phyloP scores from a whole-genome alignment of 106 monocot genomes.

The Alisma plantagoaquatica region DNA sequence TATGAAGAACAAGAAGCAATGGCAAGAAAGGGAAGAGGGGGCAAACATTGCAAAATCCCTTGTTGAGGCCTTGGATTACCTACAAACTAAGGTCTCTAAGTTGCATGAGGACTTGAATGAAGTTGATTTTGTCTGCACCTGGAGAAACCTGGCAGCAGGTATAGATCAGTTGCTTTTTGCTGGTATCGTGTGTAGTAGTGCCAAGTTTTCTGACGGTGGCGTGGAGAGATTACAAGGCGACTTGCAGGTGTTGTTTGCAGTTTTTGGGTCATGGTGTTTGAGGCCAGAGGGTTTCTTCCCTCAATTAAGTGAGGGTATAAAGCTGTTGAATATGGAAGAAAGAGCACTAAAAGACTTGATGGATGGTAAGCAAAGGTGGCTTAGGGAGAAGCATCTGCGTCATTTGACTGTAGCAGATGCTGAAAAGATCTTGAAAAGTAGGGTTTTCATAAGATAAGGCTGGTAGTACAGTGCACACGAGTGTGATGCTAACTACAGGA shows the following conservation, averaged over 20 bases:
- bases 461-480: too few relatives aligned
- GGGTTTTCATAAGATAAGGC: slow-evolving; percentile 35
- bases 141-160: slow-evolving; percentile 66
- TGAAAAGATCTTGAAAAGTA: slow-evolving; percentile 61
- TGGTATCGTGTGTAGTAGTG: slow-evolving; percentile 34
- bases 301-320: slow-evolving; percentile 42
- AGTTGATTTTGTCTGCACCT: slow-evolving; percentile 52
- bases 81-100: slow-evolving; percentile 64
- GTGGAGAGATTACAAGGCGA: slow-evolving; percentile 53
- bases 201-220: slow-evolving; percentile 51
- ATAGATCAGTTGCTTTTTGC: slow-evolving; percentile 52
- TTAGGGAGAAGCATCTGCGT: slow-evolving; percentile 51
- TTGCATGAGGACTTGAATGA: slow-evolving; percentile 51
- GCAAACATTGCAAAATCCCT: slow-evolving; percentile 34
- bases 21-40: slow-evolving; percentile 59
- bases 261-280: slow-evolving; percentile 74
- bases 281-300: slow-evolving; percentile 90
- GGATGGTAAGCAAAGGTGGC: slow-evolving; percentile 37
- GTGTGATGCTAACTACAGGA: too few relatives aligned
- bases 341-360: slow-evolving; percentile 12
- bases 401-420: slow-evolving; percentile 49
- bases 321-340: slow-evolving; percentile 39
- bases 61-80: slow-evolving; percentile 56
- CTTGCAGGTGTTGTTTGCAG: slow-evolving; percentile 50
- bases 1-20: slow-evolving; percentile 81